Evolutionary conservation across 768 basidiomycete species (phyloP).

Genomic region (Suillus americanus): DNA sequence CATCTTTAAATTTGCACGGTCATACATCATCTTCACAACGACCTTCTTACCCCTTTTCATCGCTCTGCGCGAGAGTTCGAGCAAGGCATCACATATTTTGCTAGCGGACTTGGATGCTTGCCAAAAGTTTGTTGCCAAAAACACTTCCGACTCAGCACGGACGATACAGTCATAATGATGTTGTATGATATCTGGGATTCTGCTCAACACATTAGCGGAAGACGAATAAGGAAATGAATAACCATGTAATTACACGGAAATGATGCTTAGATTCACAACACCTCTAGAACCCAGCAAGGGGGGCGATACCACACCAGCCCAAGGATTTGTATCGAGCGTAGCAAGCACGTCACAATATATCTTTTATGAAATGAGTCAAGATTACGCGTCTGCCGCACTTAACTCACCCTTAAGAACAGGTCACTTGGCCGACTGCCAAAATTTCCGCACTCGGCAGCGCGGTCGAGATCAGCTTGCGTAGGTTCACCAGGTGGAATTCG

Average conservation of each 20-base stretch:
- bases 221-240: background rate
- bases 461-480: constrained; percentile 43
- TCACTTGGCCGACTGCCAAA: constrained; percentile 56
- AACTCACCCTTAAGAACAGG: constrained; percentile 56
- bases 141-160: constrained; percentile 59
- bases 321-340: constrained; percentile 54
- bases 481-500: constrained; percentile 24
- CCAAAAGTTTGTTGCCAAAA: constrained; percentile 69
- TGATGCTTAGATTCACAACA: constrained; percentile 59
- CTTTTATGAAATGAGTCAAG: constrained; percentile 27
- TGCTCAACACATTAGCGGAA: constrained; percentile 21
- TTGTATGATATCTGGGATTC: constrained; percentile 71
- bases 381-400: background rate
- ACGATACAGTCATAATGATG: constrained; percentile 66
- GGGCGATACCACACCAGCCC: constrained; percentile 59
- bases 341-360: constrained; percentile 63
- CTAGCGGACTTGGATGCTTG: constrained; percentile 51
- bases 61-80: constrained; percentile 49
- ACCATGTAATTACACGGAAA: constrained; percentile 45
- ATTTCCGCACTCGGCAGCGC: constrained; percentile 47
- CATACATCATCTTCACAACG: constrained; percentile 69
- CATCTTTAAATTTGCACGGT: constrained; percentile 63
- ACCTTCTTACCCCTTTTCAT: constrained; percentile 45
- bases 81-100: constrained; percentile 50
- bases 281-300: constrained; percentile 62